phyloP scores from a whole-genome alignment of 1,284 basidiomycete genomes.

The Ustilago bromivora region DNA sequence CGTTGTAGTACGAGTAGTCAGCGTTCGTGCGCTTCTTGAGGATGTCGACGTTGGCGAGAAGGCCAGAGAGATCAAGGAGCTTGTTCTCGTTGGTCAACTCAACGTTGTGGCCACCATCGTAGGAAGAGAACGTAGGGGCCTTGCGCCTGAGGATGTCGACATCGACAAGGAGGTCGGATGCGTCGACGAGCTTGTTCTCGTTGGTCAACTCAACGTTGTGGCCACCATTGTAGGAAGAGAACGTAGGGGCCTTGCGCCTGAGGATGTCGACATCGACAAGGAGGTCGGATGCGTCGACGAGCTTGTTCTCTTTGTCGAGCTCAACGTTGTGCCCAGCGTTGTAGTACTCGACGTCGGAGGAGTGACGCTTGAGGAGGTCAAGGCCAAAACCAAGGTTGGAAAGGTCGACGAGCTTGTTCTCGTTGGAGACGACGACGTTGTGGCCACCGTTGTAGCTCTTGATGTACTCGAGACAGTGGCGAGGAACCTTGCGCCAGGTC shows the following conservation, averaged over 20 bases:
- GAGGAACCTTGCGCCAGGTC: slow-evolving; percentile 30
- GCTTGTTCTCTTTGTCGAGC: slow-evolving; percentile 40
- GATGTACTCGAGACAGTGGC: slow-evolving; percentile 51
- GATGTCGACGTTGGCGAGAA: slow-evolving; percentile 15
- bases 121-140: slow-evolving; percentile 24
- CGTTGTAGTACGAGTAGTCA: slow-evolving; percentile 33
- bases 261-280: slow-evolving; percentile 27
- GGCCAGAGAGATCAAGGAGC: slow-evolving; percentile 13
- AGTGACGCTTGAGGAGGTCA: slow-evolving; percentile 38
- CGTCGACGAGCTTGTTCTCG: slow-evolving; percentile 40
- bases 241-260: slow-evolving; percentile 21
- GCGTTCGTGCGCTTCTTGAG: slow-evolving; percentile 25
- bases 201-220: slow-evolving; percentile 44
- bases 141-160: slow-evolving; percentile 31
- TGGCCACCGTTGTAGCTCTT: slow-evolving; percentile 52
- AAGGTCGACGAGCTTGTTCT: slow-evolving; percentile 52
- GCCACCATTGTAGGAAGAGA: slow-evolving; percentile 44
- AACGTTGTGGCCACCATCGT: slow-evolving; percentile 51
- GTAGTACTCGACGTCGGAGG: slow-evolving; percentile 29
- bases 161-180: slow-evolving; percentile 19
- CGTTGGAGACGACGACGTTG: slow-evolving; percentile 47
- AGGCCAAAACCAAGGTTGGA: slow-evolving; percentile 28
- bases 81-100: slow-evolving; percentile 37
- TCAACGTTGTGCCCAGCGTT: slow-evolving; percentile 38
- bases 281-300: slow-evolving; percentile 25